Base-by-base conservation (phyloP, 2,329 filamentous ascomycete genomes). In the Geosmithia flava region DNA sequence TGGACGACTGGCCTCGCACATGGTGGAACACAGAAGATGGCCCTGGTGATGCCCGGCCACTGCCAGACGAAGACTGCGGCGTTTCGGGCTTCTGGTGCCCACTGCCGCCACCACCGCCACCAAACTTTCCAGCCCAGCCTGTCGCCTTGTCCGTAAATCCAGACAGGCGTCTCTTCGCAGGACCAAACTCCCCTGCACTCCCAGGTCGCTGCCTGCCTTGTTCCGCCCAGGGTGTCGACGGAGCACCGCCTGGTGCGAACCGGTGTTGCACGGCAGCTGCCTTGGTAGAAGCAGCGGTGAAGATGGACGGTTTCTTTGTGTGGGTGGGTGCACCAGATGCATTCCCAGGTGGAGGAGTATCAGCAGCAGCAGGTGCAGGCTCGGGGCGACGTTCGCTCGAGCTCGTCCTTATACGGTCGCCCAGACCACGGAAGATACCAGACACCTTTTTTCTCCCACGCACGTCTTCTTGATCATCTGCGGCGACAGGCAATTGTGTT, bases 351-450 rank as follows among this genome's bases (percentile, higher is more conserved):
- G n/a, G n/a, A n/a, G n/a, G n/a, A n/a, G n/a, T n/a, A n/a, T n/a
- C 10, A 16, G 33, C 33, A 11, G 15, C 11, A 37, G 11, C 33
- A 10, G 50, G 53, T 13, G 56, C 47, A 13, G 53, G 54, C 7
- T 37, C 30, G 3, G 27, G 43, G 17, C 10, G 60, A 20, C 62
- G 60, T 19, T 68, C 62, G 7, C 52, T 53, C 7, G 63, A 61
- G 2, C 58, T 60, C 7, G 56, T 57, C 5, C 63, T 61, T 16
- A 59, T 57, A 42, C 68, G 67, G 47, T 66, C 68, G 3, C 72
- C 69, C 47, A 76, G 62, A 16, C 74, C 72, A 52, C 74, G 76
- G 52, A 79, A 71, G n/a, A 78, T 58, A 19, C 62, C 68, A 11
- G 67, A 71, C 49, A 64, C 65, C 48, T 61, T 65, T 15, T 52